phyloP scores from a whole-genome alignment of 73 alveolate species.

The Blepharisma japonicum region DNA sequence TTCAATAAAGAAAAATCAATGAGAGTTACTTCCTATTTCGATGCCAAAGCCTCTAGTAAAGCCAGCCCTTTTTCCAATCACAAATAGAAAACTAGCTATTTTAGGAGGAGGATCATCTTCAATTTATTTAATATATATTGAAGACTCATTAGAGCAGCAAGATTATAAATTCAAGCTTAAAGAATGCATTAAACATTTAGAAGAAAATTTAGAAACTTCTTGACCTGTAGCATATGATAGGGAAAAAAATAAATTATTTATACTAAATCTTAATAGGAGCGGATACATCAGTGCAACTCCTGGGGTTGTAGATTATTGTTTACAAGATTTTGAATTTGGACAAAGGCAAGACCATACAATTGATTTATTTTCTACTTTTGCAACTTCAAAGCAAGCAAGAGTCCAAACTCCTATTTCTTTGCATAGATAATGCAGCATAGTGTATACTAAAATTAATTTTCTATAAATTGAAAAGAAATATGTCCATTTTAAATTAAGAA shows the following conservation, averaged over 20 bases:
- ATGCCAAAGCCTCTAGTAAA: conserved; percentile 21
- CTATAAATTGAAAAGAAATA: no score
- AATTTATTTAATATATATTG: not conserved
- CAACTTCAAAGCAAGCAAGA: no score
- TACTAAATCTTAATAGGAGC: conserved; percentile 1
- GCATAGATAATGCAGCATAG: no score
- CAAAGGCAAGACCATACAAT: no score
- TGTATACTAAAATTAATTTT: no score
- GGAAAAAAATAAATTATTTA: not conserved
- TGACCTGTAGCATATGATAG: conserved; percentile 25
- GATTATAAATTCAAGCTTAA: conserved; percentile 3
- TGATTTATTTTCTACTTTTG: no score
- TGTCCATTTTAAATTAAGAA: no score
- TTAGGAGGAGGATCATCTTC: conserved; percentile 23
- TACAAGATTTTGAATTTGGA: conserved; percentile 6
- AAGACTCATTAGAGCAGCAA: conserved; percentile 23
- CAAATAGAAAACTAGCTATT: conserved; percentile 4
- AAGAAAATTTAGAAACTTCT: conserved; percentile 7
- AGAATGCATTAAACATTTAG: not conserved
- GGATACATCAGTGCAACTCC: conserved; percentile 13
- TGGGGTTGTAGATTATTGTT: conserved; percentile 25
- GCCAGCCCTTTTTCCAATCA: not conserved
- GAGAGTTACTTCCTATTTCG: conserved; percentile 14
- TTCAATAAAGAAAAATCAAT: not conserved
- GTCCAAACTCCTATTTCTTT: no score